Evolutionary conservation across 371 early-diverging fungal species (phyloP).

Genomic region (Mucor mucedo): DNA sequence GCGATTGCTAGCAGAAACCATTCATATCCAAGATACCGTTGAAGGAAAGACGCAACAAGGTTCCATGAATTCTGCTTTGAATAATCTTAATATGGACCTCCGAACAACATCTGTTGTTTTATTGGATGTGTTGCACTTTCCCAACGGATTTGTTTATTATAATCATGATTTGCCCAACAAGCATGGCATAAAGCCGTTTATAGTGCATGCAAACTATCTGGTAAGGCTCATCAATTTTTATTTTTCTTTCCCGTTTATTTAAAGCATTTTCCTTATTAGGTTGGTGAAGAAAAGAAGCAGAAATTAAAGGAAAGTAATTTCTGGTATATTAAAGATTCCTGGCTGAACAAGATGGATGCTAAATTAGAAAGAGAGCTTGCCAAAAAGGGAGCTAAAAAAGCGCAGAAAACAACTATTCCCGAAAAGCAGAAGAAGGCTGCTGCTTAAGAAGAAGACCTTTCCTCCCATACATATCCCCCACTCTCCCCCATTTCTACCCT

Average conservation of each 20-base stretch:
- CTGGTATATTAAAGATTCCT: constrained; percentile 50
- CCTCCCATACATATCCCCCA: not conserved
- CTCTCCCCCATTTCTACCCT: not conserved
- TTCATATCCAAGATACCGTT: constrained; percentile 39
- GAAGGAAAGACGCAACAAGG: constrained; percentile 45
- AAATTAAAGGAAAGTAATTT: constrained; percentile 27
- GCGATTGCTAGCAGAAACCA: constrained; percentile 40
- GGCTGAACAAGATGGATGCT: constrained; percentile 36
- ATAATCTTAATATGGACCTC: constrained; percentile 35
- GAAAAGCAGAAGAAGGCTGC: constrained; percentile 1
- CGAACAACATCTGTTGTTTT: constrained; percentile 36
- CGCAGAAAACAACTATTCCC: not conserved
- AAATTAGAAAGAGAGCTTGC: constrained; percentile 15
- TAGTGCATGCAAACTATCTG: constrained; percentile 48
- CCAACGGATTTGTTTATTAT: constrained; percentile 48
- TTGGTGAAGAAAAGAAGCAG: constrained; percentile 59
- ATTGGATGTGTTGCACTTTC: constrained; percentile 47
- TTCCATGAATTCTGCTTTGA: constrained; percentile 45
- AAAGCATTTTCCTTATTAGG: constrained; percentile 18
- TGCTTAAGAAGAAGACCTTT: not conserved
- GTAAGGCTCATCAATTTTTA: constrained; percentile 20
- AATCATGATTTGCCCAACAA: constrained; percentile 32
- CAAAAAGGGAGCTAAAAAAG: not conserved
- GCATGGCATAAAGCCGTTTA: constrained; percentile 44
- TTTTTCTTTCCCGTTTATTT: not conserved